Evolutionary conservation across 106 monocot species (phyloP), one percentile per base, ranked within the genome.

Genomic region (Dendrobium officinale): DNA sequence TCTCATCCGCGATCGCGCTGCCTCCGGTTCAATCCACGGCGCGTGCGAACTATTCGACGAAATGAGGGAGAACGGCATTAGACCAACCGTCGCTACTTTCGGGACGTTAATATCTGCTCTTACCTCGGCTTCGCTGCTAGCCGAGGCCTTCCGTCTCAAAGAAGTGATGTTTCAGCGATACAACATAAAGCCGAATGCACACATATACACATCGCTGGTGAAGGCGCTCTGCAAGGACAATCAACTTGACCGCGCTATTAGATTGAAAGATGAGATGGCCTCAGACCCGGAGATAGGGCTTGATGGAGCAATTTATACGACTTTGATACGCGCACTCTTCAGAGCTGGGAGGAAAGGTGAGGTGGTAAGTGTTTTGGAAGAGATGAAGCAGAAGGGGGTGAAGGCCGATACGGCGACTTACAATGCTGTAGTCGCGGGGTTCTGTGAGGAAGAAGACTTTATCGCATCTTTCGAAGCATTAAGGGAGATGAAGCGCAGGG

Each of bases 401-500:
- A 81, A 79, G n/a, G 88, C 88, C 15, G 85, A 91, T 45, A 82
- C 78, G 0, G 93, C 86, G 3, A 88, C 86, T 6, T 91, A 89
- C 82, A 95, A 95, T 67, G 86, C 95, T 2, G 88, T 95, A 91
- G 88, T 95, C 41, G 81, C 89, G 17, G 95, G 95, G 22, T 95
- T 93, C 77, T 95, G 93, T 56, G 89, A 80, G 7, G 88, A 77
- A 16, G 85, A 70, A 58, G 88, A 88, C 42, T 91, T 93, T 9
- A 82, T 83, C 51, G 91, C 88, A 5, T 89, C 91, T 20, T 83
- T 88, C 77, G 90, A 86, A 77, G 91, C 78, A 5, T 70, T 93
- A 79, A 75, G 80, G 44, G 95, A 95, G 86, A 89, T 93, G 95
- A 72, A 13, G 72, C 87, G 77, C 75, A 80, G 82, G 3, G 83